phyloP scores from a whole-genome alignment of 75 land plant species.

The Pinus albicaulis region DNA sequence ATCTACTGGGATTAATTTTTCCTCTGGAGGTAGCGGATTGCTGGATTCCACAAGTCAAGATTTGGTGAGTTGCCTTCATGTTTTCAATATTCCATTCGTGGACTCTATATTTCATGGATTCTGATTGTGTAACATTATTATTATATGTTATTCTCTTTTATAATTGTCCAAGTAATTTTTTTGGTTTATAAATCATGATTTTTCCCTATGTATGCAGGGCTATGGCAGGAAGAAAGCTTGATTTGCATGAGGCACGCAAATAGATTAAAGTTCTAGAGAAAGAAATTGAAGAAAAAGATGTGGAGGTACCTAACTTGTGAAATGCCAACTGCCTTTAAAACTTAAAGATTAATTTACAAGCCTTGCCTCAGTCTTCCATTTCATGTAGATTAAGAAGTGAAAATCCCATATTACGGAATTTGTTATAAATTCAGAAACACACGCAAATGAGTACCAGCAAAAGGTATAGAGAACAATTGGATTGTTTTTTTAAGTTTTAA shows the following conservation, averaged over 20 bases:
- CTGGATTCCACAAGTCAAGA: no score
- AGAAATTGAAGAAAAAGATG: conserved; percentile 39
- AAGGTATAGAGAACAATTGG: conserved; percentile 49
- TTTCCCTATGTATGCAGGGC: conserved; percentile 31
- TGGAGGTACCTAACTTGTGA: conserved; percentile 40
- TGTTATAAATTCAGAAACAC: conserved; percentile 79
- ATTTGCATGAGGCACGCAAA: conserved; percentile 38
- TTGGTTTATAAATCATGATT: not conserved
- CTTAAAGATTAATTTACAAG: not conserved
- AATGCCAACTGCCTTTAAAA: not conserved
- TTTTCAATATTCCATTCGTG: no score
- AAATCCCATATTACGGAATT: conserved; percentile 80
- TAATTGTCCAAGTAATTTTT: no score
- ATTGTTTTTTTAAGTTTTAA: not conserved
- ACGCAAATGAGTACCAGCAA: conserved; percentile 79
- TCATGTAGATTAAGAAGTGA: conserved; percentile 61
- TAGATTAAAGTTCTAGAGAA: conserved; percentile 43
- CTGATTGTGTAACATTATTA: no score
- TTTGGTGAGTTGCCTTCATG: no score
- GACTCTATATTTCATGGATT: no score
- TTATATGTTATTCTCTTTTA: no score
- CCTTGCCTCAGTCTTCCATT: not conserved
- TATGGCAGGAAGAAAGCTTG: conserved; percentile 33
- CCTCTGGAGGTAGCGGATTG: no score
- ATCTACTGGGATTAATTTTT: no score